These are phyloP conservation scores for Apiotrichum brassicae DNA, from an alignment of 1,284 basidiomycete species.

Conservation along the genomic window DNA sequence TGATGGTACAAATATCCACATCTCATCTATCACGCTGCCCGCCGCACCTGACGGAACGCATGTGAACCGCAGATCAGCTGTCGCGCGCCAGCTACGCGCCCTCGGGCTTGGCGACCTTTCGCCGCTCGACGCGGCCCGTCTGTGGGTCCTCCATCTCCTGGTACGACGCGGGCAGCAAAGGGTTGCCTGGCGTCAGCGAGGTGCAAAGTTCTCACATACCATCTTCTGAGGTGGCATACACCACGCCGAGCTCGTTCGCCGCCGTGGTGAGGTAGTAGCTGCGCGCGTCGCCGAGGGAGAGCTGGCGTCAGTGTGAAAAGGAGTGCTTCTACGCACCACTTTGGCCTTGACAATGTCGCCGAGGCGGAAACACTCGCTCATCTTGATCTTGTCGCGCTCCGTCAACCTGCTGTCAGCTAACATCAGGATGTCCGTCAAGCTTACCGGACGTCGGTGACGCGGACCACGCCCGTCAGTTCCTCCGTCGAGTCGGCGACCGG, in stretches of 20 bases:
- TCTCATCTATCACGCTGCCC: too few species aligned
- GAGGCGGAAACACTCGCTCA: constrained; percentile 89
- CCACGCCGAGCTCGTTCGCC: constrained; percentile 75
- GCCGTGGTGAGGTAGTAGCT: constrained; percentile 94
- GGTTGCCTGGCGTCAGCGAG: constrained; percentile 31
- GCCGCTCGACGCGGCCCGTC: constrained; percentile 41
- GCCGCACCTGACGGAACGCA: too few species aligned
- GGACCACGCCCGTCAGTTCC: constrained; percentile 88
- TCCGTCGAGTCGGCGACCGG: constrained; percentile 74
- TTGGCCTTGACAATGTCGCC: constrained; percentile 91
- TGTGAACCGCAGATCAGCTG: too few species aligned
- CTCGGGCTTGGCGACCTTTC: constrained; percentile 49
- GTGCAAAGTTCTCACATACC: constrained; percentile 24
- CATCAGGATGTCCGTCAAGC: not conserved
- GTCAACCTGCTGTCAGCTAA: constrained; percentile 52
- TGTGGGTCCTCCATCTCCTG: constrained; percentile 48
- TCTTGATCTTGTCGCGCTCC: constrained; percentile 87
- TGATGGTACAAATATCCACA: too few species aligned
- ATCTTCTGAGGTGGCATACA: constrained; percentile 44
- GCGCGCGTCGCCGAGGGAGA: constrained; percentile 84
- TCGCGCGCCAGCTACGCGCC: constrained; percentile 12
- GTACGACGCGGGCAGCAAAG: constrained; percentile 43
- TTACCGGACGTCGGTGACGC: constrained; percentile 77
- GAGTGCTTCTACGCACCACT: constrained; percentile 59
- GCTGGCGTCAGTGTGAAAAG: constrained; percentile 54